Evolutionary conservation across 331 rosid genomes (phyloP).

Genomic region (Spiraea crenata): DNA sequence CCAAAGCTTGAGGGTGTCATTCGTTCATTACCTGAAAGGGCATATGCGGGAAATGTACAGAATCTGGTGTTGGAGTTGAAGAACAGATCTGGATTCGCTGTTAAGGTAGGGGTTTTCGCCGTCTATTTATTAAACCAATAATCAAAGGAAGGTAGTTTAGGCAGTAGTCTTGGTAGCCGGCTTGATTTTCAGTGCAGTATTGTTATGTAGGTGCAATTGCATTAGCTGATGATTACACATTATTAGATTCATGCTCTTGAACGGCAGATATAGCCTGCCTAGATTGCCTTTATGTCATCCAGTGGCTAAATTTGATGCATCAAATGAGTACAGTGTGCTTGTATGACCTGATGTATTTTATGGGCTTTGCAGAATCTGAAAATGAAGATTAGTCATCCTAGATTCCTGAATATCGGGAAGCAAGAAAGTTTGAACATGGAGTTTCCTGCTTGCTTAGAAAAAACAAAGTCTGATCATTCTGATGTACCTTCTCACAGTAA

Average conservation of each 20-base stretch:
- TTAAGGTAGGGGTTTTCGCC: slow-evolving; percentile 57
- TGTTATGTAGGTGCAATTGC: not conserved
- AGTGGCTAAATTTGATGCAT: slow-evolving; percentile 14
- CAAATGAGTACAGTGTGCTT: slow-evolving; percentile 9
- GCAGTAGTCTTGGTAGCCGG: not conserved
- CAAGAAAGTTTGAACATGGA: slow-evolving; percentile 51
- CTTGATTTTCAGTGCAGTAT: not conserved
- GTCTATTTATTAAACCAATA: not conserved
- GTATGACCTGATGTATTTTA: slow-evolving; percentile 20
- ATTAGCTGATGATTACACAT: not conserved
- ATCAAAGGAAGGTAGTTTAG: not conserved
- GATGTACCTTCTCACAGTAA: slow-evolving; percentile 30
- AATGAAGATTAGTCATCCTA: slow-evolving; percentile 87
- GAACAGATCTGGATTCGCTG: slow-evolving; percentile 71
- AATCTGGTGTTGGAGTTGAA: slow-evolving; percentile 75
- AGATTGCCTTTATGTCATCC: slow-evolving; percentile 20
- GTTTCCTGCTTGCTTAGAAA: slow-evolving; percentile 77
- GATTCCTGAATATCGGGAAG: slow-evolving; percentile 71
- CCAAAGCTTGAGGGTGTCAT: slow-evolving; percentile 83
- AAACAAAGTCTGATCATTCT: slow-evolving; percentile 38
- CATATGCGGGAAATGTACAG: slow-evolving; percentile 74
- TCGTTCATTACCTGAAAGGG: slow-evolving; percentile 60
- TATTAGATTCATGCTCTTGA: not conserved
- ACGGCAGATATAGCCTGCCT: slow-evolving; percentile 13
- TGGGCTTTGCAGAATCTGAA: slow-evolving; percentile 69